phyloP scores from a whole-genome alignment of 75 land plant species.

The Picea glauca region DNA sequence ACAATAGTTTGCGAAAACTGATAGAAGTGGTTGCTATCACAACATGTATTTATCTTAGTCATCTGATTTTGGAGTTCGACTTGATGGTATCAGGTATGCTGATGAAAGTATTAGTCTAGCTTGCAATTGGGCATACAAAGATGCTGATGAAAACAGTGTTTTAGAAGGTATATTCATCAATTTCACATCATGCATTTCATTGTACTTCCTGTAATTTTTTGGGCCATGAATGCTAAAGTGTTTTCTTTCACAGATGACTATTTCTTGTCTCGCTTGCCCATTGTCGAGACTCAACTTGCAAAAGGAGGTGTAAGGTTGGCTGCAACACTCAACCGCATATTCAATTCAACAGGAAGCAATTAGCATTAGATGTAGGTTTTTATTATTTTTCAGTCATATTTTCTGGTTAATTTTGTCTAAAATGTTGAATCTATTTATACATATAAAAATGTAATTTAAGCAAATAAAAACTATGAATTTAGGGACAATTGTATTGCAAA shows the following conservation, averaged over 20 bases:
- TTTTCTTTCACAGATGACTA: conserved; percentile 51
- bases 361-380: too few species aligned
- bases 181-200: neutral
- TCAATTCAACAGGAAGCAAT: conserved; percentile 14
- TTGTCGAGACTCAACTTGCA: conserved; percentile 48
- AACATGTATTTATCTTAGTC: neutral
- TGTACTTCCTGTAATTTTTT: neutral
- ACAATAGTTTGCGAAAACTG: too few species aligned
- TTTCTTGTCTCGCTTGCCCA: conserved; percentile 51
- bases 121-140: conserved; percentile 68
- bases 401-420: too few species aligned
- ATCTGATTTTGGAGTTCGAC: neutral
- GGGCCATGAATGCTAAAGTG: neutral
- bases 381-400: too few species aligned
- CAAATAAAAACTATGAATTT: too few species aligned
- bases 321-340: conserved; percentile 55
- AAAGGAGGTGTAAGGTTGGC: conserved; percentile 71
- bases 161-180: conserved; percentile 40
- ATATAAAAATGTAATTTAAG: too few species aligned
- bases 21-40: too few species aligned
- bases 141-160: conserved; percentile 30
- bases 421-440: too few species aligned
- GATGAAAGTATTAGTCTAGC: conserved; percentile 55
- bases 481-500: too few species aligned
- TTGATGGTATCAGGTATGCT: conserved; percentile 44